A percentile compares a stretch with the other conserved stretches of the same genome.
Evolutionary conservation across 129 eudicot species (phyloP).

Genomic region (Tagetes erecta): DNA sequence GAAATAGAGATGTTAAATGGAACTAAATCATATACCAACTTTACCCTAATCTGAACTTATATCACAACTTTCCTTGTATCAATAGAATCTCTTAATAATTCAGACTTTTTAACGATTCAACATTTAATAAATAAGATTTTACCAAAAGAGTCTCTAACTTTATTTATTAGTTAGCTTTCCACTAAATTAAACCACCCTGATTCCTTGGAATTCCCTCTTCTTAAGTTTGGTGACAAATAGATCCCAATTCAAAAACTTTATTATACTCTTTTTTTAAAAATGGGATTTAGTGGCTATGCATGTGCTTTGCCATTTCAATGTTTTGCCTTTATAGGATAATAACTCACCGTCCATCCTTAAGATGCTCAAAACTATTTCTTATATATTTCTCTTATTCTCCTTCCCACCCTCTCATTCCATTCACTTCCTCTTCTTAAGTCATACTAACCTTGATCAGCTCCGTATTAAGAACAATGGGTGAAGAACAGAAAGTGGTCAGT

Average conservation of each 20-base stretch:
- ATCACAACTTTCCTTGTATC: too few relatives aligned
- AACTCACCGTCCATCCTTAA: slow-evolving; percentile 63
- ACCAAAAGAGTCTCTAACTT: too few relatives aligned
- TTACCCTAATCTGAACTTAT: too few relatives aligned
- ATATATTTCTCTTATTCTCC: slow-evolving; percentile 37
- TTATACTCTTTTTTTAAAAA: slow-evolving; percentile 25
- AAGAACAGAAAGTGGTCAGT: slow-evolving; percentile 75
- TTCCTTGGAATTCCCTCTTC: slow-evolving; percentile 41
- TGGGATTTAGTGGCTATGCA: slow-evolving; percentile 64
- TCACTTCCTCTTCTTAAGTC: background rate
- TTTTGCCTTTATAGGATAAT: slow-evolving; percentile 55
- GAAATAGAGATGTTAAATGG: too few relatives aligned
- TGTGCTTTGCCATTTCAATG: slow-evolving; percentile 71
- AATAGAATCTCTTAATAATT: too few relatives aligned
- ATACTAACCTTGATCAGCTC: background rate
- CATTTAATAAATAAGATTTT: too few relatives aligned
- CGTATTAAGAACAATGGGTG: slow-evolving; percentile 61
- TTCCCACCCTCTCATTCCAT: slow-evolving; percentile 16
- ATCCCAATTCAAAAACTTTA: slow-evolving; percentile 27
- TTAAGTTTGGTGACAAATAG: slow-evolving; percentile 25
- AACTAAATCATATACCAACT: too few relatives aligned
- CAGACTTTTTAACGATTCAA: too few relatives aligned
- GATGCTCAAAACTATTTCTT: slow-evolving; percentile 33
- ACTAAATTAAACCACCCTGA: slow-evolving; percentile 27
- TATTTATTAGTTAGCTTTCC: background rate